phyloP scores from a whole-genome alignment of 306 rosid species.

The Alnus rubra region DNA sequence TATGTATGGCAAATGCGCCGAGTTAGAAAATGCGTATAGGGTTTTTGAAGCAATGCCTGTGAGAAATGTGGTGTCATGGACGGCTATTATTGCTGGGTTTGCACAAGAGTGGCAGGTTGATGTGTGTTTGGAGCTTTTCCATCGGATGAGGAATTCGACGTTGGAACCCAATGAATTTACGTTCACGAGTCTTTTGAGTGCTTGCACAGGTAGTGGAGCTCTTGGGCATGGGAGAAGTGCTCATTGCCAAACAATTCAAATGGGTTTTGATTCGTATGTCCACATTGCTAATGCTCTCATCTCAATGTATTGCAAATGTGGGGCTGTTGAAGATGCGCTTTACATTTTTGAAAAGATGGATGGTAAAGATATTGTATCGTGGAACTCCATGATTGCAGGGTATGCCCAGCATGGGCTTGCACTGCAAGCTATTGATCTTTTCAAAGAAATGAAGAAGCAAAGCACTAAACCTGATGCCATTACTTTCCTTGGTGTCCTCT shows the following conservation, averaged over 20 bases:
- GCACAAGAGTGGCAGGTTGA: constrained; percentile 70
- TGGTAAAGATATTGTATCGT: constrained; percentile 57
- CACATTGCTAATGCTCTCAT: constrained; percentile 67
- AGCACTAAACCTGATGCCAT: constrained; percentile 57
- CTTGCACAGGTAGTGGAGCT: constrained; percentile 84
- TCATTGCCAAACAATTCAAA: constrained; percentile 61
- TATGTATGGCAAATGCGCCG: constrained; percentile 56
- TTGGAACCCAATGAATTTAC: constrained; percentile 70
- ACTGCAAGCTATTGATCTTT: constrained; percentile 56
- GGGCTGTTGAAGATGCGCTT: constrained; percentile 57
- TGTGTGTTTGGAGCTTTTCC: constrained; percentile 63
- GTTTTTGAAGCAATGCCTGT: constrained; percentile 76
- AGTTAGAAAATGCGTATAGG: constrained; percentile 44
- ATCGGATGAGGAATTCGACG: constrained; percentile 43
- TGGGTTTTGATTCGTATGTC: constrained; percentile 57
- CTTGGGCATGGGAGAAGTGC: constrained; percentile 70
- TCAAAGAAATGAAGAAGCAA: constrained; percentile 59
- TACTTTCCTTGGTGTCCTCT: constrained; percentile 67
- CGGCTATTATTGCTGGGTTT: constrained; percentile 67
- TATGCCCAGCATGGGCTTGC: constrained; percentile 81
- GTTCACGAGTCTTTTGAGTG: constrained; percentile 62
- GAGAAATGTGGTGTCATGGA: constrained; percentile 82
- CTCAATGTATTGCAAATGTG: constrained; percentile 85
- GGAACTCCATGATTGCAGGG: constrained; percentile 90
- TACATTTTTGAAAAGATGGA: constrained; percentile 50